Evolutionary conservation across 1,284 basidiomycete species (phyloP), one percentile per base, ranked within the genome.

Genomic region (Trametes hirsuta): DNA sequence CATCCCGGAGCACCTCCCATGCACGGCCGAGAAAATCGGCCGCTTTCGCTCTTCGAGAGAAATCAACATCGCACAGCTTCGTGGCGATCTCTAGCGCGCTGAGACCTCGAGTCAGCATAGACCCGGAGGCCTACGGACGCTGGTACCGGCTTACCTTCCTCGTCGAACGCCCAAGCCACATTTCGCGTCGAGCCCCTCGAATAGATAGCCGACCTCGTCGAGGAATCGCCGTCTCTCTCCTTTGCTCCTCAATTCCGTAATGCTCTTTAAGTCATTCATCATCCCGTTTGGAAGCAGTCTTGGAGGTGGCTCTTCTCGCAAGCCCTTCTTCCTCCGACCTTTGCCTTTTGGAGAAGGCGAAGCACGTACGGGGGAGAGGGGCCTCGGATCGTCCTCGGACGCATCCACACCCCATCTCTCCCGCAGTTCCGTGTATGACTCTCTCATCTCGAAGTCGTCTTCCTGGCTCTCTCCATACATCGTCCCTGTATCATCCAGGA

Each of bases 171-270:
- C 78, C 21, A 87, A 66, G 4, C 79, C 76, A 14, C 79, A 80
- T 12, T 76, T 76, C 4, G 73, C 69, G 25, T 84, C 83, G 70
- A 93, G 80, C 1, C 91, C 90, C 71, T 93, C 91, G 56, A 92
- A 87, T 3, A 93, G 74, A 73, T 93, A 93, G 0, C 90, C 91
- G 2, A 91, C 81, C 67, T 93, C 91, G 61, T 93, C 91, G 47
- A 91, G 71, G 67, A 93, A 93, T 18, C 90, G 77, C 62, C 91
- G 77, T 53, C 80, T 85, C 73, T 93, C 90, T n/a, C 91, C 91
- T 69, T 89, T 90, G 66, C 82, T 88, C 55, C 90, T 77, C 39
- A 93, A 76, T 65, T 93, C 91, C 0, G 88, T 89, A 49, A 92
- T 90, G 61, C 88, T 92, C 70, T 88, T 90, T 49, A 93, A 69